Conservation (phyloP, 2,329 filamentous ascomycete species). For the Trichoderma lentiforme region DNA sequence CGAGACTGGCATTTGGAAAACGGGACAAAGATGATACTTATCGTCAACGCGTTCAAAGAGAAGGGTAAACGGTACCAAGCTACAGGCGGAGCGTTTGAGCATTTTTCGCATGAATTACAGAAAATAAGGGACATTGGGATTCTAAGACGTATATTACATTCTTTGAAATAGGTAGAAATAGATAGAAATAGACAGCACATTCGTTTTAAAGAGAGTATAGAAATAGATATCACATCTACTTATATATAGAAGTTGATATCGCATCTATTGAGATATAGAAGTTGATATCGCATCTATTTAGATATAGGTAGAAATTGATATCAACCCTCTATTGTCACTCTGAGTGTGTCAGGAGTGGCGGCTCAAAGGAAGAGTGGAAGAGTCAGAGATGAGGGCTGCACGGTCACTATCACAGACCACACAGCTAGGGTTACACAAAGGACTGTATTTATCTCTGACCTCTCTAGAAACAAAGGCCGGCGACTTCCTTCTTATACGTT, state of each 20-base stretch:
- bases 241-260: not conserved
- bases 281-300: no score
- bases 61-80: not conserved
- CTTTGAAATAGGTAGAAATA: not conserved
- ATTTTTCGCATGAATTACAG: not conserved
- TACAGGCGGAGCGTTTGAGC: not conserved
- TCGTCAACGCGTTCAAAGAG: not conserved
- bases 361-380: no score
- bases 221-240: not conserved
- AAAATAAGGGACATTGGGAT: not conserved
- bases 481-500: no score
- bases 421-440: no score
- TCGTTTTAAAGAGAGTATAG: not conserved
- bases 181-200: not conserved
- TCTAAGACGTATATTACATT: not conserved
- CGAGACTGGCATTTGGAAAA: not conserved
- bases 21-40: not conserved
- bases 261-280: no score
- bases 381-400: no score
- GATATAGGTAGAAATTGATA: no score
- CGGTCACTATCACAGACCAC: no score
- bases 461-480: no score
- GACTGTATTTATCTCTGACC: no score
- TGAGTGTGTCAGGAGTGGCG: no score
- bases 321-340: no score